Conservation (phyloP, 1,284 basidiomycete genomes). For the Tylopilus sp. region DNA sequence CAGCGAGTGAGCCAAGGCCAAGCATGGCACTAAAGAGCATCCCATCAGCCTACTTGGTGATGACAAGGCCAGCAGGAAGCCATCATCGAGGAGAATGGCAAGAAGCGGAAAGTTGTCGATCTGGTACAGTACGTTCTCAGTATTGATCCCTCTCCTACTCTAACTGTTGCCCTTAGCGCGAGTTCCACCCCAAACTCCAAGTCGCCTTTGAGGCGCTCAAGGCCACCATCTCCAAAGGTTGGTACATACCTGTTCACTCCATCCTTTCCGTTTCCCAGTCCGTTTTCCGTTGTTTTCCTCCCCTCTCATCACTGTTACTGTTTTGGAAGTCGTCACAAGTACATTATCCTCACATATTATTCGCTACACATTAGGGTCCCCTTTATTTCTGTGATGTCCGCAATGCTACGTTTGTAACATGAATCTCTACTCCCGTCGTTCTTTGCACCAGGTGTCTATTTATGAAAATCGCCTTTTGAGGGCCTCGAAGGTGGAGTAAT, state of each 20-base stretch:
- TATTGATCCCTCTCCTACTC: neutral
- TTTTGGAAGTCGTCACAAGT: slow-evolving; percentile 3
- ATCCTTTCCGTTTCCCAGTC: neutral
- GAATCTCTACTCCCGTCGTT: neutral
- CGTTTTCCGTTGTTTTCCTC: neutral
- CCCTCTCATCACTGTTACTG: neutral
- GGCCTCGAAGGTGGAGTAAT: no score
- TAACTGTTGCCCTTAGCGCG: slow-evolving; percentile 37
- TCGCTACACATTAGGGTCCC: slow-evolving; percentile 18
- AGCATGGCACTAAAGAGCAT: slow-evolving; percentile 50
- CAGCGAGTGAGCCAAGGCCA: slow-evolving; percentile 14
- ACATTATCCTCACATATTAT: slow-evolving; percentile 23
- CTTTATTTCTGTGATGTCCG: slow-evolving; percentile 7
- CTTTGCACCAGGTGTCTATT: no score
- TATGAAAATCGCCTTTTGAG: no score
- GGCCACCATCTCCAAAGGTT: slow-evolving; percentile 58
- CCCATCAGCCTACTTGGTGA: slow-evolving; percentile 46
- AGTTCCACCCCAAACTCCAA: slow-evolving; percentile 71
- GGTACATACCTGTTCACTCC: slow-evolving; percentile 1
- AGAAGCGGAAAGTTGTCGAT: slow-evolving; percentile 71
- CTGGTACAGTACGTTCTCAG: slow-evolving; percentile 49
- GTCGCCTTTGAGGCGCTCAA: slow-evolving; percentile 63
- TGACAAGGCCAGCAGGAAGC: slow-evolving; percentile 45
- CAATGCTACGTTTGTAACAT: slow-evolving; percentile 11
- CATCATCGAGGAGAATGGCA: slow-evolving; percentile 50